A percentile compares a stretch with the other conserved stretches of the same genome.
phyloP scores from a whole-genome alignment of 2,329 filamentous ascomycete species.

The Verticillium isaacii region DNA sequence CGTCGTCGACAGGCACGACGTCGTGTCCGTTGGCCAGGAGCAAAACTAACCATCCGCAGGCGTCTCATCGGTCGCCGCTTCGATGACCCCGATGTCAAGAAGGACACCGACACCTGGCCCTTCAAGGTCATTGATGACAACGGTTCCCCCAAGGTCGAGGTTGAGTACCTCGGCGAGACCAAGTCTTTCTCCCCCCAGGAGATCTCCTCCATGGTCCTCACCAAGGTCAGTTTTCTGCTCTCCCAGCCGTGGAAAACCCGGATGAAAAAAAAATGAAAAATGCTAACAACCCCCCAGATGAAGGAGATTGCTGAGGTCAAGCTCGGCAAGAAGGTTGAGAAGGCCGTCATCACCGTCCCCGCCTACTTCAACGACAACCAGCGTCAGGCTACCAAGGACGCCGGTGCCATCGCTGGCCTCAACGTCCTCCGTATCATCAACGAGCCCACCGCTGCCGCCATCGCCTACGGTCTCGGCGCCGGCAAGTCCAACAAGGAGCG shows the following conservation, averaged over 20 bases:
- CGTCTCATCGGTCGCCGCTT: conserved; percentile 96
- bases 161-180: conserved; percentile 90
- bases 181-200: conserved; percentile 98
- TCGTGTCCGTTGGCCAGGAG: not conserved
- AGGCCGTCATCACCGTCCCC: conserved; percentile 97
- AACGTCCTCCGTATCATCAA: conserved; percentile 99
- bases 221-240: conserved; percentile 64
- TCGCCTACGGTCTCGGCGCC: conserved; percentile 94
- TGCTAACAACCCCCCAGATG: conserved; percentile 58
- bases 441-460: conserved; percentile 96
- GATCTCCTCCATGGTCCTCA: conserved; percentile 97
- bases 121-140: conserved; percentile 95
- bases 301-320: conserved; percentile 98
- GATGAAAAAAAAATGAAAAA: not conserved
- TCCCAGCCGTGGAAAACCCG: not conserved
- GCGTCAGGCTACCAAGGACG: conserved; percentile 98
- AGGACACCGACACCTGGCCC: conserved; percentile 97
- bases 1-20: not conserved
- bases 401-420: conserved; percentile 92
- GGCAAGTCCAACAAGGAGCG: conserved; percentile 97
- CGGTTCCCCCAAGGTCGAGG: conserved; percentile 86
- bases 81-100: conserved; percentile 95
- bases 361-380: conserved; percentile 99
- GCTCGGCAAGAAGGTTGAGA: conserved; percentile 97
- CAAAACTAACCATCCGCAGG: conserved; percentile 41